Evolutionary conservation across 2,329 filamentous ascomycete genomes (phyloP).

Genomic region (Mariannaea elegans): DNA sequence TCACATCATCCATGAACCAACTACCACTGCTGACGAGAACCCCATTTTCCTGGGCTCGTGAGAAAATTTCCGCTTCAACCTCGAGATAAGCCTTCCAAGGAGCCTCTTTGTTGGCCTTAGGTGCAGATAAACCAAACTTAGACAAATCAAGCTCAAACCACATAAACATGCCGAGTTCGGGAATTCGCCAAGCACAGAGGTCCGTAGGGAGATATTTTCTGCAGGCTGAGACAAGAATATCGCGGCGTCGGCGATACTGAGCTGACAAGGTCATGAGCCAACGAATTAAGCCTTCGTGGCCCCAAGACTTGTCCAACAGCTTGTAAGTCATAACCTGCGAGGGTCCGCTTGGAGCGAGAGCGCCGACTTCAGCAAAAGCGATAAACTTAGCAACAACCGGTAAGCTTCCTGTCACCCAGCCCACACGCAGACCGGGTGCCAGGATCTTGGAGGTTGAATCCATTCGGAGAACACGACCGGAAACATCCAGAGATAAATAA

Average conservation of each 20-base stretch:
- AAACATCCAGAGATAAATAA: constrained; percentile 45
- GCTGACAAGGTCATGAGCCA: constrained; percentile 82
- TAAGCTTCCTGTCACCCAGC: constrained; percentile 84
- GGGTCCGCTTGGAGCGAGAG: constrained; percentile 81
- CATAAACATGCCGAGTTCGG: constrained; percentile 88
- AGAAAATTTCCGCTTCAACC: constrained; percentile 1
- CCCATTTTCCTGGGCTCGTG: not conserved
- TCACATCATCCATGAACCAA: constrained; percentile 5
- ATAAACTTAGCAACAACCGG: constrained; percentile 81
- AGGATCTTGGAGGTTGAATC: constrained; percentile 91
- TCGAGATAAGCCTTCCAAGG: not conserved
- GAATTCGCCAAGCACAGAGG: constrained; percentile 77
- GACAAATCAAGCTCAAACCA: constrained; percentile 72
- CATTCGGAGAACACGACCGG: constrained; percentile 80
- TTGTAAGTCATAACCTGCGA: constrained; percentile 83
- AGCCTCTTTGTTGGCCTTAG: too few species aligned
- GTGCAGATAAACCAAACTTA: not conserved
- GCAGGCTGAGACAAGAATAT: constrained; percentile 55
- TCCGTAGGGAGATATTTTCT: constrained; percentile 73
- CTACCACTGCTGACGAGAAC: constrained; percentile 7
- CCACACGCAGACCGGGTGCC: constrained; percentile 76
- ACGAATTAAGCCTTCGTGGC: constrained; percentile 83
- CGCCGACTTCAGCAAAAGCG: constrained; percentile 78
- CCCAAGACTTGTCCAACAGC: constrained; percentile 88
- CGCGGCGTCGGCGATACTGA: constrained; percentile 62